Percentiles rank a stretch among this genome's conserved stretches.
Evolutionary conservation across 2,329 filamentous ascomycete species (phyloP).

Genomic region (Trichoderma citrinoviride): DNA sequence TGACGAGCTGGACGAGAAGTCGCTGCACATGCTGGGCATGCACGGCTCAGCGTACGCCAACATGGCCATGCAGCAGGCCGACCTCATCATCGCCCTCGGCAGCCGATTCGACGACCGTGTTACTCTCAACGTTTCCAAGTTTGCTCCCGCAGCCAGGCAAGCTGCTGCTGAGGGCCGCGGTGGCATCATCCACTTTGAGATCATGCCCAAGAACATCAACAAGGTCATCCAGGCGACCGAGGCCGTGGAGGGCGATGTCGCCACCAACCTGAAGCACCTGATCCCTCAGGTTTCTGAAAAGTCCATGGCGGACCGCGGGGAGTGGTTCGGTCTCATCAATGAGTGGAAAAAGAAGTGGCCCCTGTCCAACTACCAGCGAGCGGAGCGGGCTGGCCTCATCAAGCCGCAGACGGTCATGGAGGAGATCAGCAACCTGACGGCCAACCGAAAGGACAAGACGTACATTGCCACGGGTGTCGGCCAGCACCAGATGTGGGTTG

Average conservation of each 20-base stretch:
- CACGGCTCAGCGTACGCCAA: slow-evolving; percentile 97
- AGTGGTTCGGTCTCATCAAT: slow-evolving; percentile 88
- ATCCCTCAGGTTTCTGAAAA: slow-evolving; percentile 67
- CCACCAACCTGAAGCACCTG: slow-evolving; percentile 71
- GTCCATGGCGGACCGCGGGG: slow-evolving; percentile 63
- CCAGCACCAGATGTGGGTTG: slow-evolving; percentile 98
- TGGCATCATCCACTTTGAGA: slow-evolving; percentile 96
- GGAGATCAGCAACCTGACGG: slow-evolving; percentile 81
- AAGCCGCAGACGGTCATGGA: slow-evolving; percentile 94
- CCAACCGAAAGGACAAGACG: slow-evolving; percentile 74
- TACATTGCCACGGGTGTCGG: slow-evolving; percentile 93
- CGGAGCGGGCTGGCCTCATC: slow-evolving; percentile 73
- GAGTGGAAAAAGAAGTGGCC: slow-evolving; percentile 93
- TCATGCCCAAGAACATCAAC: slow-evolving; percentile 99
- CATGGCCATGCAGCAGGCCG: slow-evolving; percentile 95
- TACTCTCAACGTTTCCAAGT: slow-evolving; percentile 75
- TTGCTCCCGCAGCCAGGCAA: slow-evolving; percentile 81
- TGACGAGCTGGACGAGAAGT: slow-evolving; percentile 90
- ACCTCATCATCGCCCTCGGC: slow-evolving; percentile 92
- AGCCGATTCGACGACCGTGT: slow-evolving; percentile 96
- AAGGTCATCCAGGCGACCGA: slow-evolving; percentile 97
- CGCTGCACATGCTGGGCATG: slow-evolving; percentile 98
- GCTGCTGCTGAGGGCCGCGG: slow-evolving; percentile 83
- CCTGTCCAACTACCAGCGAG: slow-evolving; percentile 74
- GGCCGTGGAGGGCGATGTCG: slow-evolving; percentile 90